Conservation (phyloP, 768 basidiomycete species). For the Phallus indusiatus region DNA sequence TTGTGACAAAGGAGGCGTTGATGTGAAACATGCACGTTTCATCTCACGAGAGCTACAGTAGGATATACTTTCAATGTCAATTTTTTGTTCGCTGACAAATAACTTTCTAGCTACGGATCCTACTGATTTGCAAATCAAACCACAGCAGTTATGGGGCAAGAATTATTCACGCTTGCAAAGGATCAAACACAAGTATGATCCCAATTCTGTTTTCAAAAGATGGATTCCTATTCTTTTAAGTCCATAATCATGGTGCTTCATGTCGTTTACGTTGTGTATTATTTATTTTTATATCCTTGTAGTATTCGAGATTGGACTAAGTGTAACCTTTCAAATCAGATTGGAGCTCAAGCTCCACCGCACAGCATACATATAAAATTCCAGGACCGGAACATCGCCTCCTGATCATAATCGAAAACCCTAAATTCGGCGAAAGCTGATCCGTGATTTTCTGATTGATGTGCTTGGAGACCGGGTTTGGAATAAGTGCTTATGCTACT, state of each 20-base stretch:
- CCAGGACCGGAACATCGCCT: too few species aligned
- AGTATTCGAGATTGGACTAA: too few species aligned
- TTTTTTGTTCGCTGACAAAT: background rate
- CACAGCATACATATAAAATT: too few species aligned
- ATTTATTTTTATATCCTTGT: too few species aligned
- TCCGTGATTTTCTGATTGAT: too few species aligned
- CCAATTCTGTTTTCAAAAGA: constrained; percentile 24
- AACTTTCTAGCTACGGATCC: background rate
- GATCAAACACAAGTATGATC: constrained; percentile 28
- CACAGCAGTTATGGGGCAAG: constrained; percentile 24
- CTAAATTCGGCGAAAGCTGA: too few species aligned
- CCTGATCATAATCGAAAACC: too few species aligned
- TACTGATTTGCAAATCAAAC: constrained; percentile 9
- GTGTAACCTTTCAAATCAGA: too few species aligned
- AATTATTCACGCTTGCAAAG: constrained; percentile 30
- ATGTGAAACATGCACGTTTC: constrained; percentile 23
- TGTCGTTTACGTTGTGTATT: too few species aligned
- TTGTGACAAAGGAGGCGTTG: constrained; percentile 28
- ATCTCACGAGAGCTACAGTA: constrained; percentile 23
- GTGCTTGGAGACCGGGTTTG: too few species aligned
- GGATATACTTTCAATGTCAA: background rate
- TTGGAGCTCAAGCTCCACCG: too few species aligned
- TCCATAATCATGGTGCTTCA: background rate
- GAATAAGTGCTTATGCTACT: too few species aligned
- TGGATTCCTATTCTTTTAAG: constrained; percentile 14